Evolutionary conservation across 1,284 basidiomycete species (phyloP).

Genomic region (Sporisorium iseilematis-ciliati): DNA sequence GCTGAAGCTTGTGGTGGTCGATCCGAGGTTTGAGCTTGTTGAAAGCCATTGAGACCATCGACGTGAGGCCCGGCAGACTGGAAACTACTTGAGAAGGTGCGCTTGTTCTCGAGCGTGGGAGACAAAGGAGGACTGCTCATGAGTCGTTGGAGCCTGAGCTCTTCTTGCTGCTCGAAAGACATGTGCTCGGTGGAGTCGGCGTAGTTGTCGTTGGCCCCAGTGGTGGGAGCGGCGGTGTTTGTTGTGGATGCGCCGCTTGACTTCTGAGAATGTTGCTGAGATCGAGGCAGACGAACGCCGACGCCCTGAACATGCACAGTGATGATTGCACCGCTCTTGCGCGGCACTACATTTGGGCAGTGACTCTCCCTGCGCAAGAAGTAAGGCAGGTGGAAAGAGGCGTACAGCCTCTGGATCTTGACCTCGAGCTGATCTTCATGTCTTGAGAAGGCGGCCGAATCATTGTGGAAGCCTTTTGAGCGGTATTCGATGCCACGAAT

Average conservation of each 20-base stretch:
- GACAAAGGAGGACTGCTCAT: conserved; percentile 49
- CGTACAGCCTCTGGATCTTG: conserved; percentile 51
- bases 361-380: conserved; percentile 23
- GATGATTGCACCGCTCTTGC: conserved; percentile 35
- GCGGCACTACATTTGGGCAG: conserved; percentile 23
- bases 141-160: conserved; percentile 38
- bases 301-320: conserved; percentile 61
- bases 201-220: neutral
- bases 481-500: conserved; percentile 61
- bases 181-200: neutral
- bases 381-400: conserved; percentile 39
- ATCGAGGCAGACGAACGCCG: conserved; percentile 49
- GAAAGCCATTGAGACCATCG: too few relatives aligned
- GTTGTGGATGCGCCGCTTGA: neutral
- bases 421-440: conserved; percentile 48
- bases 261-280: conserved; percentile 5
- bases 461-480: conserved; percentile 52
- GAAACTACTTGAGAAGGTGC: conserved; percentile 3
- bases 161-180: conserved; percentile 35
- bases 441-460: conserved; percentile 34
- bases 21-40: neutral
- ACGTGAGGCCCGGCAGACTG: neutral
- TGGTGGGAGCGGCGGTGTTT: neutral
- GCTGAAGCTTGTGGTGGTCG: conserved; percentile 4
- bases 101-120: conserved; percentile 8